Percentiles rank a stretch among this genome's conserved stretches.
Evolutionary conservation across 2,329 filamentous ascomycete genomes (phyloP).

Genomic region (Penicillium sp.): DNA sequence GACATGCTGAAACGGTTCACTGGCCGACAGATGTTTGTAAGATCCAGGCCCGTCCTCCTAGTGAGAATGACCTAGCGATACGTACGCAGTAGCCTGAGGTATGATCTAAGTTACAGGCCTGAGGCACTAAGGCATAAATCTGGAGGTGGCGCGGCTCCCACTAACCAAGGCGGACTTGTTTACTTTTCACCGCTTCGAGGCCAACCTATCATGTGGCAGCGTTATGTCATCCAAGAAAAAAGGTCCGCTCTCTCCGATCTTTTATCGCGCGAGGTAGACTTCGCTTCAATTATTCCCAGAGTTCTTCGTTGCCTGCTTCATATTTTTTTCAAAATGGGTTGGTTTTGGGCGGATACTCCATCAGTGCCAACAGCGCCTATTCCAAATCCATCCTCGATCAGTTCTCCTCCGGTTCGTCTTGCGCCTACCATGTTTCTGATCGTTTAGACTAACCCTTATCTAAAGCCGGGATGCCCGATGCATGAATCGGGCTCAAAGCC

Average conservation of each 20-base stretch:
- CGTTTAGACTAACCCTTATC: conserved; percentile 21
- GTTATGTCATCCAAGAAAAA: conserved; percentile 16
- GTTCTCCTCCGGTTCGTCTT: conserved; percentile 53
- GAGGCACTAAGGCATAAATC: too few relatives aligned
- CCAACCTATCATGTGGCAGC: conserved; percentile 2
- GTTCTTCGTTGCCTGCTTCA: not conserved
- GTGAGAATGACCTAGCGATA: too few relatives aligned
- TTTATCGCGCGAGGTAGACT: conserved; percentile 19
- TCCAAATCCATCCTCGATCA: conserved; percentile 46
- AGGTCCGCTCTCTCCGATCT: conserved; percentile 15
- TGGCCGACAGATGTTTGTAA: too few relatives aligned
- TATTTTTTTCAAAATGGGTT: conserved; percentile 53
- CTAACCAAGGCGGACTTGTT: conserved; percentile 3
- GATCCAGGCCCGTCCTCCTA: too few relatives aligned
- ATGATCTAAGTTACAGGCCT: too few relatives aligned
- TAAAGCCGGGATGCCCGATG: conserved; percentile 67
- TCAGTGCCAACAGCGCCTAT: conserved; percentile 46
- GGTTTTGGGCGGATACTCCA: conserved; percentile 64
- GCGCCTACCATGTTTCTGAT: not conserved
- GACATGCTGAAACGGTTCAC: too few relatives aligned
- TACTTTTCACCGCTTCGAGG: conserved; percentile 1
- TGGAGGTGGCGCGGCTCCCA: too few relatives aligned
- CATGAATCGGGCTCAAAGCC: conserved; percentile 49
- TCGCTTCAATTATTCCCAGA: conserved; percentile 2
- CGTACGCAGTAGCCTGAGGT: too few relatives aligned